These are phyloP conservation scores for Citrus hindsii DNA, from an alignment of 345 rosid species.

Conservation along the genomic window DNA sequence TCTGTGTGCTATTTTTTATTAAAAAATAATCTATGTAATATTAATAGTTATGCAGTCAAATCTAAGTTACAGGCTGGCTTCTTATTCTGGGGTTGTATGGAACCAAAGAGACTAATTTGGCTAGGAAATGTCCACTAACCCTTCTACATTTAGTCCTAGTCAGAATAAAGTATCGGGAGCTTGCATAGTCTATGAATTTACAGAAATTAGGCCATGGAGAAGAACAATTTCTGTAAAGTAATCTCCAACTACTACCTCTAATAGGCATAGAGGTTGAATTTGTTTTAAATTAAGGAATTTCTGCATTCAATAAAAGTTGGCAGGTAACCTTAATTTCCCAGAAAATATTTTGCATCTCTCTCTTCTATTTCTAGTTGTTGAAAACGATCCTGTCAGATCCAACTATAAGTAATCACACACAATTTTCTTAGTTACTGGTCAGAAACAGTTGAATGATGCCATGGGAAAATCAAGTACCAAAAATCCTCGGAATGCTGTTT, in stretches of 20 bases:
- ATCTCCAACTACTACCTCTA: background rate
- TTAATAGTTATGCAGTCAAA: background rate
- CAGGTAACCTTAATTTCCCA: background rate
- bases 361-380: background rate
- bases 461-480: conserved; percentile 46
- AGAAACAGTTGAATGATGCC: background rate
- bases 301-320: background rate
- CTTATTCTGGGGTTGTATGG: background rate
- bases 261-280: background rate
- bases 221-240: background rate
- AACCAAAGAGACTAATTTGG: background rate
- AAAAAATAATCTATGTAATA: background rate
- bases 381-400: background rate
- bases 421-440: background rate
- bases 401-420: background rate
- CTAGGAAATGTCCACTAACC: background rate
- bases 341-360: background rate
- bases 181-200: background rate
- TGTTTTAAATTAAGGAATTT: background rate
- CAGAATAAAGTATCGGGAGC: background rate
- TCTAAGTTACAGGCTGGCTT: background rate
- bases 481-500: conserved; percentile 93
- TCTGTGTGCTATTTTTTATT: background rate
- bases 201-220: background rate
- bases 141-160: background rate